Evolutionary conservation across 495 filamentous ascomycete species (phyloP).

Genomic region (Aspergillus haitiensis): DNA sequence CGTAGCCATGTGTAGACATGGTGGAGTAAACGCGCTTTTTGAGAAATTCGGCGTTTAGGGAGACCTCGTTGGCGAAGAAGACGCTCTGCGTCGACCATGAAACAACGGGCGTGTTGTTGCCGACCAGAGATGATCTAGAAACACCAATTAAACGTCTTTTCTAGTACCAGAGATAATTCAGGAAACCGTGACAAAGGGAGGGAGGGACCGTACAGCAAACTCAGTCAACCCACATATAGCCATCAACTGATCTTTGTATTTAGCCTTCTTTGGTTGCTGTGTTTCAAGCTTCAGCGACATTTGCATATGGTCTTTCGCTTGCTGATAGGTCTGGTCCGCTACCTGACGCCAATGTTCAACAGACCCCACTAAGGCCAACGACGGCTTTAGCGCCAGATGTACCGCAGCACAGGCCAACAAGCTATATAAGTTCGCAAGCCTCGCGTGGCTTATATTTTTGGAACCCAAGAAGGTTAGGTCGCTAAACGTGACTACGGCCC

Average conservation of each 20-base stretch:
- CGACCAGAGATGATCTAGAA: conserved; percentile 35
- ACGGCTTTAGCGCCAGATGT: conserved; percentile 29
- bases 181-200: not conserved
- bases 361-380: conserved; percentile 14
- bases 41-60: conserved; percentile 35
- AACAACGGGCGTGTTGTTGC: conserved; percentile 36
- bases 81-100: conserved; percentile 37
- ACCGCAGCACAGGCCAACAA: conserved; percentile 35
- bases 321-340: conserved; percentile 29
- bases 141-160: not conserved
- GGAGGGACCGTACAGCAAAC: conserved; percentile 29
- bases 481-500: conserved; percentile 33
- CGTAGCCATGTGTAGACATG: conserved; percentile 41
- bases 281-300: conserved; percentile 33
- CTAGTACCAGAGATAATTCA: not conserved
- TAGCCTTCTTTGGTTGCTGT: conserved; percentile 33
- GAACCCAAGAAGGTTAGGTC: conserved; percentile 35
- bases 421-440: conserved; percentile 35
- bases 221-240: conserved; percentile 35
- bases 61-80: conserved; percentile 34
- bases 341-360: conserved; percentile 29
- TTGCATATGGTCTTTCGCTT: conserved; percentile 37
- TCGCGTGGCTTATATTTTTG: conserved; percentile 32
- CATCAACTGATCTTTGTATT: conserved; percentile 46
- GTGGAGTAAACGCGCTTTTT: conserved; percentile 37